Base-by-base conservation (phyloP, 2,329 filamentous ascomycete genomes). In the Cladosporium sp. region DNA sequence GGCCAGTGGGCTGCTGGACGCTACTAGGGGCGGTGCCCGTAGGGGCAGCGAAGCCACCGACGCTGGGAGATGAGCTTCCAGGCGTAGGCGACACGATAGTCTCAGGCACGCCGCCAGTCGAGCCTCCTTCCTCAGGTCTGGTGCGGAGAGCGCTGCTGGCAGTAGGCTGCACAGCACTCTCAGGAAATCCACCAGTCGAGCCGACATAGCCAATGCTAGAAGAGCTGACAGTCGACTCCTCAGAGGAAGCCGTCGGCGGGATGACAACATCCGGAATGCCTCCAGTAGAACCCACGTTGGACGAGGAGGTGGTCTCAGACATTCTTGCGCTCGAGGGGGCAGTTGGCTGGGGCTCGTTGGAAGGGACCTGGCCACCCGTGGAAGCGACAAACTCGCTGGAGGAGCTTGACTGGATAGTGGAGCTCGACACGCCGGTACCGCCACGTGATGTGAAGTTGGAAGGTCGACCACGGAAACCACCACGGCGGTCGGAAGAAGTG, bases 121-220 rank as follows among this genome's bases (percentile, higher is more conserved):
- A 56, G 11, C 50, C 54, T n/a, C 29, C 55, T 22, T 45, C 42
- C 7, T 36, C 17, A 30, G 18, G 13, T 5, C 18, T 29, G 12
- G 43, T 22, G 30, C 43, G 30, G 19, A 38, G 20, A 29, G 29
- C 32, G 27, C 29, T 41, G 15, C 34, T 45, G 19, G 34, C 19
- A 12, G 51, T 43, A 12, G 45, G 41, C 27, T 19, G 12, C 17
- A 39, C 43, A 8, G 24, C 19, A 12, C 32, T 47, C 7, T 7
- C 27, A 3, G 43, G 43, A 1, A 15, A 19, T 1, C 19, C 13
- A 3, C 32, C 43, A 37, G 34, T 20, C 3, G 43, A 47, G 19
- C 45, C 45, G 13, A 41, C 37, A 7, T n/a, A 30, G 13, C 56
- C 54, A 2, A 61, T 61, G 12, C 62, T 57, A 3, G 53, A 44